Percentiles rank a stretch among this genome's conserved stretches.
Evolutionary conservation across 352 stramenopile species (phyloP).

Genomic region (Phytophthora pini): DNA sequence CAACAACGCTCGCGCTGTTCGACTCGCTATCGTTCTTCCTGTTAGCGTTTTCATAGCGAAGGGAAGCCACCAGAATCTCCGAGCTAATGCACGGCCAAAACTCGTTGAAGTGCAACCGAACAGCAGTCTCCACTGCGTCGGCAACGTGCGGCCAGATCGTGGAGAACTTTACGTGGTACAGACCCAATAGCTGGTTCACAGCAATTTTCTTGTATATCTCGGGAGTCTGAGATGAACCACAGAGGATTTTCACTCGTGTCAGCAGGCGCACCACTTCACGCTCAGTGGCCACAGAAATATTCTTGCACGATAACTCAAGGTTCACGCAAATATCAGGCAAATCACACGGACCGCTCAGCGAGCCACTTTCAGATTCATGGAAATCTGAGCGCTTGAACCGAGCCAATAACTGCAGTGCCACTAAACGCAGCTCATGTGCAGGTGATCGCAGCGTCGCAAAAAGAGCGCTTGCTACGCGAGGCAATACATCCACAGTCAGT

Average conservation of each 20-base stretch:
- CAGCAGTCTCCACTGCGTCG: slow-evolving; percentile 68
- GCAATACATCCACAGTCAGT: slow-evolving; percentile 46
- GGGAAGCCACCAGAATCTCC: slow-evolving; percentile 59
- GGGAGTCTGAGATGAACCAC: slow-evolving; percentile 75
- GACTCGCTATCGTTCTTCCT: slow-evolving; percentile 15
- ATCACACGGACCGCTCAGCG: slow-evolving; percentile 69
- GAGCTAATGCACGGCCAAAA: slow-evolving; percentile 64
- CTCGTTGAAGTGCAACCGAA: slow-evolving; percentile 62
- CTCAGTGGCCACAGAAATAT: slow-evolving; percentile 78
- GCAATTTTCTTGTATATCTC: slow-evolving; percentile 80
- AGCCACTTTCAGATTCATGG: slow-evolving; percentile 49
- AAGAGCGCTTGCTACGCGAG: slow-evolving; percentile 46
- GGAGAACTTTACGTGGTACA: slow-evolving; percentile 91
- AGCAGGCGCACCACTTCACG: slow-evolving; percentile 85
- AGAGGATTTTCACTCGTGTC: slow-evolving; percentile 81
- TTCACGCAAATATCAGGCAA: slow-evolving; percentile 67
- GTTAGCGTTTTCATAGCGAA: slow-evolving; percentile 45
- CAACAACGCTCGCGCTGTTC: slow-evolving; percentile 21
- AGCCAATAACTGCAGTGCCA: slow-evolving; percentile 73
- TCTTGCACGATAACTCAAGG: slow-evolving; percentile 63
- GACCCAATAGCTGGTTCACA: slow-evolving; percentile 75
- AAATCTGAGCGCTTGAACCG: slow-evolving; percentile 61
- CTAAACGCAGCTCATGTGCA: slow-evolving; percentile 66
- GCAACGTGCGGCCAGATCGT: slow-evolving; percentile 86
- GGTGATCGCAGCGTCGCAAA: slow-evolving; percentile 71